Evolutionary conservation across 805 yeast genomes (phyloP).

Genomic region (Candida montana): DNA sequence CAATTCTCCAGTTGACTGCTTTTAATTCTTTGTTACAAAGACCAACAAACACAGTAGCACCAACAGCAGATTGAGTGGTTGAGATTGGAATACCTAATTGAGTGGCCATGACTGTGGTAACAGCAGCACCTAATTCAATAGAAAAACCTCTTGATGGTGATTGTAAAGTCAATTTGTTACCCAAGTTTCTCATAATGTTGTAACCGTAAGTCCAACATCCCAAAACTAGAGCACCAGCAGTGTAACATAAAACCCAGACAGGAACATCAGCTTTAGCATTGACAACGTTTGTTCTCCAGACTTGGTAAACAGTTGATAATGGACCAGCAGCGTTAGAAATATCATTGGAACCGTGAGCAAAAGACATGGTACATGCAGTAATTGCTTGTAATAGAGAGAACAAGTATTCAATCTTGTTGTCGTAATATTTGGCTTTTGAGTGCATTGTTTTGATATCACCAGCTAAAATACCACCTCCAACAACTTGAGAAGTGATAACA

Average conservation of each 20-base stretch:
- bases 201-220: slow-evolving; percentile 73
- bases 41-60: slow-evolving; percentile 74
- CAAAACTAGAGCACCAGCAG: slow-evolving; percentile 60
- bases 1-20: slow-evolving; percentile 76
- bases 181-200: slow-evolving; percentile 62
- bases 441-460: slow-evolving; percentile 48
- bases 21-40: slow-evolving; percentile 58
- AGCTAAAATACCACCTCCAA: slow-evolving; percentile 33
- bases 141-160: slow-evolving; percentile 77
- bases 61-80: slow-evolving; percentile 75
- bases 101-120: slow-evolving; percentile 71
- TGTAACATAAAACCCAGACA: slow-evolving; percentile 62
- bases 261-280: slow-evolving; percentile 52
- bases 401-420: slow-evolving; percentile 62
- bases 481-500: slow-evolving; percentile 46
- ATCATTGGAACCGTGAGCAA: slow-evolving; percentile 80
- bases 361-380: slow-evolving; percentile 76
- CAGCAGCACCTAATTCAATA: slow-evolving; percentile 73
- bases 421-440: slow-evolving; percentile 56
- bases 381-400: slow-evolving; percentile 64
- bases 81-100: slow-evolving; percentile 68
- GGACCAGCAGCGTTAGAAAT: slow-evolving; percentile 79
- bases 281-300: slow-evolving; percentile 51
- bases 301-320: slow-evolving; percentile 54
- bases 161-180: slow-evolving; percentile 68